Conservation (phyloP, 2,329 filamentous ascomycete genomes). For the Clarireedia sp. region DNA sequence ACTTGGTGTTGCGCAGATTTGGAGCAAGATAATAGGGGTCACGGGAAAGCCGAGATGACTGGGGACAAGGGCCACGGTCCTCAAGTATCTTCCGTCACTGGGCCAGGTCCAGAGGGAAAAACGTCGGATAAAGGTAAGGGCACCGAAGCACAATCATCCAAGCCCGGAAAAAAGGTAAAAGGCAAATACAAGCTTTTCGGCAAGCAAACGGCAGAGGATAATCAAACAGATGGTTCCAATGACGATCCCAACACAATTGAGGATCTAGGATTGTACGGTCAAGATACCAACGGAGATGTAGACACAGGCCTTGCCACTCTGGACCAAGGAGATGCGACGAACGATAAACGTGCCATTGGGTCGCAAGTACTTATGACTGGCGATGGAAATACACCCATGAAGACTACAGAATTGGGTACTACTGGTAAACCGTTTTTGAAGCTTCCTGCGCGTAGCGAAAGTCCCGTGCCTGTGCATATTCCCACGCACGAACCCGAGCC, state of each 20-base stretch:
- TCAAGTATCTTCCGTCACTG: background rate
- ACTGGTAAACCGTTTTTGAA: conserved; percentile 42
- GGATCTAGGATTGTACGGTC: background rate
- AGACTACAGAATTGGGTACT: conserved; percentile 30
- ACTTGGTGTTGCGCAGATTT: too few species aligned
- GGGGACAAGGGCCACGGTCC: too few species aligned
- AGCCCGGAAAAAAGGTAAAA: background rate
- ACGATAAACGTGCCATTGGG: conserved; percentile 2
- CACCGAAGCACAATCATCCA: background rate
- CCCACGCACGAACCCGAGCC: background rate
- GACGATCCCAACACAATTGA: background rate
- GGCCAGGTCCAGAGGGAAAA: background rate
- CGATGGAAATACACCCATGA: background rate
- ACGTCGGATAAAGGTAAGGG: background rate
- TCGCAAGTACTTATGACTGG: background rate
- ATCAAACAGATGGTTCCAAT: background rate
- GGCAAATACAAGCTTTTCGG: background rate
- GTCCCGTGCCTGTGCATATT: background rate
- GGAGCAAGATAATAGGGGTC: too few species aligned
- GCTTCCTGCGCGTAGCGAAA: conserved; percentile 27
- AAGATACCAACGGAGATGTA: background rate
- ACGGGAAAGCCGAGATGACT: too few species aligned
- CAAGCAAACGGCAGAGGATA: background rate
- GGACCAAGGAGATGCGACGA: conserved; percentile 9
- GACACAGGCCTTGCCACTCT: background rate